Conservation (phyloP, 2,329 filamentous ascomycete genomes). For the Helminthosporium solani region DNA sequence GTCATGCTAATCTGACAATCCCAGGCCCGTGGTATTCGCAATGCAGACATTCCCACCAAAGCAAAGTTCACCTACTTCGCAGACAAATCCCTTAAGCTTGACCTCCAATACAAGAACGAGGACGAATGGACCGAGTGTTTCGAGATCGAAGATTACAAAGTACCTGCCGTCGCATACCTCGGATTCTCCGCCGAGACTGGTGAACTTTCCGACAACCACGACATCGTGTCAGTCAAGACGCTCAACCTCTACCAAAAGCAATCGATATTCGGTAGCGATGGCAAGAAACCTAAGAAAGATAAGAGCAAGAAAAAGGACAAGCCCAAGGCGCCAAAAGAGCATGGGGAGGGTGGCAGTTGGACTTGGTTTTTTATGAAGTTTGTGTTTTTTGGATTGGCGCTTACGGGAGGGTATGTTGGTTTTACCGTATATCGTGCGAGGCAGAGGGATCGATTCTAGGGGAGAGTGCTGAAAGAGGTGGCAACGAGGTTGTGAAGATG, state of each 20-base stretch:
- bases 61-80: conserved; percentile 92
- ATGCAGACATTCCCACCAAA: conserved; percentile 72
- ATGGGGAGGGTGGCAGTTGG: conserved; percentile 61
- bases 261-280: conserved; percentile 19
- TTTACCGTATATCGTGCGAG: conserved; percentile 79
- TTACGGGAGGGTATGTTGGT: conserved; percentile 78
- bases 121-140: conserved; percentile 91
- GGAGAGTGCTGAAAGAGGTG: conserved; percentile 8
- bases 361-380: conserved; percentile 78
- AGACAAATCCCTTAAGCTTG: conserved; percentile 85
- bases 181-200: conserved; percentile 83
- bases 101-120: conserved; percentile 91
- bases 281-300: conserved; percentile 31
- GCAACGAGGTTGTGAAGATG: conserved; percentile 1
- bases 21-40: conserved; percentile 80
- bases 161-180: conserved; percentile 70
- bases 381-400: conserved; percentile 68
- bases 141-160: conserved; percentile 64
- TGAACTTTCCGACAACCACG: conserved; percentile 95
- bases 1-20: conserved; percentile 19
- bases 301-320: conserved; percentile 13
- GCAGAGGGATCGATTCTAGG: conserved; percentile 49
- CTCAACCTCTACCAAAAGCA: conserved; percentile 78
- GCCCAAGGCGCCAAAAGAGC: conserved; percentile 47
- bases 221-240: conserved; percentile 83